Conservation (phyloP, 2,329 filamentous ascomycete genomes). For the Sphaerulina populicola region DNA sequence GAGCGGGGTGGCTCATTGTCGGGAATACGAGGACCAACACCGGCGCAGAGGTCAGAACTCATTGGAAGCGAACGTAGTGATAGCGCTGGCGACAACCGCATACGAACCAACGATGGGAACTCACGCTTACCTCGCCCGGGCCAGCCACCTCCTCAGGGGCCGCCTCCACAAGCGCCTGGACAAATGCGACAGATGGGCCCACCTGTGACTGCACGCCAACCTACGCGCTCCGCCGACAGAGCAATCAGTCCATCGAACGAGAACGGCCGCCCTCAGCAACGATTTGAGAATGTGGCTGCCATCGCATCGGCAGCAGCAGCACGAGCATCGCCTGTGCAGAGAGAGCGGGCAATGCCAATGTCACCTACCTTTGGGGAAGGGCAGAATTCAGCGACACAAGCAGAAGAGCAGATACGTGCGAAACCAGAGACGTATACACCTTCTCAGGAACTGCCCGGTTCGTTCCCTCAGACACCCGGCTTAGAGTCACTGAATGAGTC, state of each 20-base stretch:
- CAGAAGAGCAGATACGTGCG: conserved; percentile 9
- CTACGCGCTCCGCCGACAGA: conserved; percentile 26
- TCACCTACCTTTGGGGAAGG: conserved; percentile 18
- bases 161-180: conserved; percentile 56
- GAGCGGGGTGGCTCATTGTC: conserved; percentile 21
- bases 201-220: conserved; percentile 24
- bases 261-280: conserved; percentile 24
- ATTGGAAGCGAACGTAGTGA: conserved; percentile 26
- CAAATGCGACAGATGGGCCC: conserved; percentile 37
- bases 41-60: conserved; percentile 19
- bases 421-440: conserved; percentile 32
- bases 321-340: conserved; percentile 9
- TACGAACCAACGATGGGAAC: conserved; percentile 19
- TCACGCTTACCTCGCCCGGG: conserved; percentile 39
- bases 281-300: conserved; percentile 21
- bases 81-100: conserved; percentile 21
- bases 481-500: conserved; percentile 17
- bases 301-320: conserved; percentile 9
- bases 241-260: conserved; percentile 27
- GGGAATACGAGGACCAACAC: conserved; percentile 16
- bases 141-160: conserved; percentile 53
- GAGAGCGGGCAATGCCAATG: conserved; percentile 17
- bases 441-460: conserved; percentile 18
- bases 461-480: conserved; percentile 7
- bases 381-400: conserved; percentile 8